Percentiles rank a stretch among this genome's conserved stretches.
Conservation (phyloP, 495 filamentous ascomycete genomes). For the Xylaria intraflava region DNA sequence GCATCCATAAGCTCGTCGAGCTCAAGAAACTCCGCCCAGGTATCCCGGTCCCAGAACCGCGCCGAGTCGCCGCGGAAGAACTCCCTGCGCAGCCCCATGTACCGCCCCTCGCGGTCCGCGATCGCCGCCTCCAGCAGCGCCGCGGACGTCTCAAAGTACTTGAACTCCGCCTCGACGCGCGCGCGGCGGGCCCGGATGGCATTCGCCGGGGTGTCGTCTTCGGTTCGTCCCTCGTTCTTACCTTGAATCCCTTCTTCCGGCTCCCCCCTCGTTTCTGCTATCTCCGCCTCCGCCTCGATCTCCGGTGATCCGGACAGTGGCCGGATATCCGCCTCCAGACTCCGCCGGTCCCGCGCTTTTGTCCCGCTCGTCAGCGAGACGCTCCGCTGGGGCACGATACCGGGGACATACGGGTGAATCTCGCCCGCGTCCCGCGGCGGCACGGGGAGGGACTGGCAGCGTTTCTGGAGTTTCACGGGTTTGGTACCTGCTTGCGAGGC, state of each 20-base stretch:
- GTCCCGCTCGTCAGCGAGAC: background rate
- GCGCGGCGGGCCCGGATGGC: background rate
- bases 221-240: no score
- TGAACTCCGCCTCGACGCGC: background rate
- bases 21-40: background rate
- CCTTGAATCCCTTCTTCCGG: no score
- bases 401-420: background rate
- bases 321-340: no score
- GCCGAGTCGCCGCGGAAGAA: background rate
- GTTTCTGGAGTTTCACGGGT: no score
- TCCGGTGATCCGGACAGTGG: no score
- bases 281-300: no score
- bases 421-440: no score
- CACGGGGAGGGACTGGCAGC: no score
- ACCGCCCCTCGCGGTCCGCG: background rate
- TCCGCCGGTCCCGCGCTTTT: no score
- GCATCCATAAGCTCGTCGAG: constrained; percentile 8
- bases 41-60: constrained; percentile 4
- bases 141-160: background rate
- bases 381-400: background rate
- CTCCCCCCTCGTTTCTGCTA: no score
- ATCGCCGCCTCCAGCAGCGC: background rate
- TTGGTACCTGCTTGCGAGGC: no score
- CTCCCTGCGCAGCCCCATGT: background rate
- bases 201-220: no score